phyloP scores from a whole-genome alignment of 2,329 filamentous ascomycete species.

The Tolypocladium inflatum region DNA sequence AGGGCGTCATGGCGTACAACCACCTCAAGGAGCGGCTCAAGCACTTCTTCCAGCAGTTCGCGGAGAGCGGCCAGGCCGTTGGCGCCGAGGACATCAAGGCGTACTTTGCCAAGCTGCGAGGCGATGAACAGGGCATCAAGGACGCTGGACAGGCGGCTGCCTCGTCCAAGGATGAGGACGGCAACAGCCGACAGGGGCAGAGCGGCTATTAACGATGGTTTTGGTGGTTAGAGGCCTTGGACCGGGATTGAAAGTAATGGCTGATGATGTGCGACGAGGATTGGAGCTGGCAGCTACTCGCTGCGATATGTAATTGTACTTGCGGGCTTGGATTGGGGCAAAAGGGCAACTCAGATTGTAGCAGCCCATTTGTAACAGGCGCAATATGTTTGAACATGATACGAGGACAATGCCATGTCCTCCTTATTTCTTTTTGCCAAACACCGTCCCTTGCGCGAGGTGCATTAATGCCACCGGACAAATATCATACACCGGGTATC shows the following conservation, averaged over 20 bases:
- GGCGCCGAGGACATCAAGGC: conserved; percentile 92
- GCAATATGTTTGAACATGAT: not conserved
- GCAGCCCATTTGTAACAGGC: not conserved
- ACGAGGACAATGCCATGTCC: not conserved
- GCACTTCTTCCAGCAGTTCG: conserved; percentile 87
- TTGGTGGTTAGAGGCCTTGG: not conserved
- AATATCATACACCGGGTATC: not conserved
- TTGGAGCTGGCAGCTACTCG: not conserved
- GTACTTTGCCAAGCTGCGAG: conserved; percentile 89
- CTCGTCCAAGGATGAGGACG: conserved; percentile 22
- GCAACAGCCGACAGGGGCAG: conserved; percentile 37
- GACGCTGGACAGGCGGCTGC: conserved; percentile 48
- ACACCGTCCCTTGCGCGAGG: not conserved
- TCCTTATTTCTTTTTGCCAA: not conserved
- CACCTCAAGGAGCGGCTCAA: conserved; percentile 94
- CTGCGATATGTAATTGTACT: not conserved
- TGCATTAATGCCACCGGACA: not conserved
- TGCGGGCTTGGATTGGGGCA: not conserved
- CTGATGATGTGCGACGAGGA: not conserved
- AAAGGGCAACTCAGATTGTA: not conserved
- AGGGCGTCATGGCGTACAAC: conserved; percentile 98
- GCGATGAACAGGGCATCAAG: conserved; percentile 68
- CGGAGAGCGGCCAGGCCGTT: conserved; percentile 79
- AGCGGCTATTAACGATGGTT: conserved; percentile 34
- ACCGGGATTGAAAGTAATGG: not conserved